Evolutionary conservation across 2,329 filamentous ascomycete species (phyloP).

Genomic region (Stagonosporopsis chrysanthemi): DNA sequence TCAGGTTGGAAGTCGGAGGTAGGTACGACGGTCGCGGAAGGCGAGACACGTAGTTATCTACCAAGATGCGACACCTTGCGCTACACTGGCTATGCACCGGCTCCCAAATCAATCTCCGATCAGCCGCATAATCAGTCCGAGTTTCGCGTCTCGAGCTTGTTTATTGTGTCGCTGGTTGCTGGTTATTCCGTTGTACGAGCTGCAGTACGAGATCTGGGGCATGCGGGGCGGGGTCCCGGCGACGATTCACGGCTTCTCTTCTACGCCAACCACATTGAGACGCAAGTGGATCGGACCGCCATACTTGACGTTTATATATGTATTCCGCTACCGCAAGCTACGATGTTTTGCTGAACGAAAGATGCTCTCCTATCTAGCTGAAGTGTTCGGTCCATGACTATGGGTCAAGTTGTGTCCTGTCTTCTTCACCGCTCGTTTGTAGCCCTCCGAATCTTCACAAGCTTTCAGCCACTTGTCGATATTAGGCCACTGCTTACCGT

Average conservation of each 20-base stretch:
- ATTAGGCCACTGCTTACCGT: constrained; percentile 36
- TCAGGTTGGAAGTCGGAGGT: constrained; percentile 1
- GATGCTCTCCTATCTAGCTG: background rate
- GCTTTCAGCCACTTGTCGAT: constrained; percentile 48
- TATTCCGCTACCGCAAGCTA: background rate
- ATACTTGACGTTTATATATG: background rate
- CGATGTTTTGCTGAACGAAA: background rate
- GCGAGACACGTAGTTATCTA: background rate
- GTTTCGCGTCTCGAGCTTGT: constrained; percentile 1
- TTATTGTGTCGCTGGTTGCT: background rate
- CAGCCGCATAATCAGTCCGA: constrained; percentile 7
- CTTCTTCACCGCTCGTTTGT: constrained; percentile 52
- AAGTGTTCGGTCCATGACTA: constrained; percentile 7
- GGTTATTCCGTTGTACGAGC: constrained; percentile 14
- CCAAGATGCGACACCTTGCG: constrained; percentile 5
- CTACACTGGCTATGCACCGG: constrained; percentile 10
- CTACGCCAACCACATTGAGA: background rate
- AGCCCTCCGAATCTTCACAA: constrained; percentile 48
- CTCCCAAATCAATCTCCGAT: constrained; percentile 21
- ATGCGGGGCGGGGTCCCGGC: constrained; percentile 15
- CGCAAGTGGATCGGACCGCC: background rate
- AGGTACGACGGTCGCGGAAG: background rate
- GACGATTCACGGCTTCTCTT: constrained; percentile 4
- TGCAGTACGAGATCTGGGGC: constrained; percentile 9
- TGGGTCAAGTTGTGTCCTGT: constrained; percentile 41